A percentile compares a stretch with the other conserved stretches of the same genome.
Conservation (phyloP, 2,329 filamentous ascomycete species). For the Colletotrichum tanaceti region DNA sequence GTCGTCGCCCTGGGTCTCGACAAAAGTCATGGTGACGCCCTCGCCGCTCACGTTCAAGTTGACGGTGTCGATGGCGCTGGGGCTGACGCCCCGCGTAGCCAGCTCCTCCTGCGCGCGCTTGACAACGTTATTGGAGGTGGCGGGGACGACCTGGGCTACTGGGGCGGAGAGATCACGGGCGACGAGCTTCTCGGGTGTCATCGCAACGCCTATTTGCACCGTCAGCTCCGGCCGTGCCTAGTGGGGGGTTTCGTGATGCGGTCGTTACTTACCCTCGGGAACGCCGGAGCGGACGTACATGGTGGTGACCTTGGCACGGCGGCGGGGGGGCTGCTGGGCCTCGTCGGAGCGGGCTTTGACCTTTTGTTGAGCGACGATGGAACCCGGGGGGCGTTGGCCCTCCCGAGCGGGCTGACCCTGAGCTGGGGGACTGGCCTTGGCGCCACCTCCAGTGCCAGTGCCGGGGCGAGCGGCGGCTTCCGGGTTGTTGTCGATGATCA, state of each 20-base stretch:
- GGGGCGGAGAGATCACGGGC: conserved; percentile 28
- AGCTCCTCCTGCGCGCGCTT: conserved; percentile 42
- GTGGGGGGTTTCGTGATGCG: not conserved
- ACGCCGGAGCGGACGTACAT: conserved; percentile 60
- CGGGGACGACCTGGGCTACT: conserved; percentile 32
- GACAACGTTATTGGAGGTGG: conserved; percentile 17
- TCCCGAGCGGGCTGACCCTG: not conserved
- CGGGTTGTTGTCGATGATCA: conserved; percentile 51
- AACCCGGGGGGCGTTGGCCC: conserved; percentile 14
- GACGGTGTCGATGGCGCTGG: conserved; percentile 54
- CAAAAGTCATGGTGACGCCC: conserved; percentile 61
- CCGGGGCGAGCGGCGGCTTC: conserved; percentile 45
- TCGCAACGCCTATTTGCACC: conserved; percentile 28
- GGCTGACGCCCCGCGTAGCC: conserved; percentile 26
- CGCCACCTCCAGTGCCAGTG: conserved; percentile 13
- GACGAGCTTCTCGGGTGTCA: conserved; percentile 35
- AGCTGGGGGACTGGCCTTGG: not conserved
- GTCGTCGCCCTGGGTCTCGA: conserved; percentile 53
- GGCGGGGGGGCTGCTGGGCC: conserved; percentile 46
- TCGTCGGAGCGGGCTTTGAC: conserved; percentile 37
- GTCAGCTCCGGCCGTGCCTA: not conserved
- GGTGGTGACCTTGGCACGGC: conserved; percentile 58
- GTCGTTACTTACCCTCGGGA: conserved; percentile 53
- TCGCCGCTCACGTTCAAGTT: conserved; percentile 59
- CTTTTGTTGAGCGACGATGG: conserved; percentile 34